A percentile compares a stretch with the other conserved stretches of the same genome.
Evolutionary conservation across 148 eudicot species (phyloP).

Genomic region (Cornus controversa): DNA sequence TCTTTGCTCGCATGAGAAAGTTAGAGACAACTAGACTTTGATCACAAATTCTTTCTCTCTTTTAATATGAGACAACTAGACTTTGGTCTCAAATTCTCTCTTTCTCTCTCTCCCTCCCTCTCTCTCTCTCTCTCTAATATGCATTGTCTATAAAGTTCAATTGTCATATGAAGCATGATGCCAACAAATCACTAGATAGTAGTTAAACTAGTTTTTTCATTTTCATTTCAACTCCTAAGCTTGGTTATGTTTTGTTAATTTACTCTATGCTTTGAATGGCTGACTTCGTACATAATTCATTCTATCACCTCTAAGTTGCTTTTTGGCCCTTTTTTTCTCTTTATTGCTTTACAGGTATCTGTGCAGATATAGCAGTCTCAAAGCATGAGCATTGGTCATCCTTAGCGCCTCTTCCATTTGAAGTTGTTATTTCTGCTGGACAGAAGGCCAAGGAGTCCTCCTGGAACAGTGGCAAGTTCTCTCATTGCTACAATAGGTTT

Average conservation of each 20-base stretch:
- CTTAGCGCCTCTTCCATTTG: conserved; percentile 95
- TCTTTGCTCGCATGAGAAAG: neutral
- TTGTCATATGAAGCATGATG: neutral
- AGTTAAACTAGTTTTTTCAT: neutral
- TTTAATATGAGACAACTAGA: no score
- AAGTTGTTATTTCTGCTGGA: conserved; percentile 94
- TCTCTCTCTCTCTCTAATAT: neutral
- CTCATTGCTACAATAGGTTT: conserved; percentile 9
- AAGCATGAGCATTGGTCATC: conserved; percentile 96
- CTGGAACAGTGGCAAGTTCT: conserved; percentile 52
- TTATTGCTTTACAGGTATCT: conserved; percentile 56
- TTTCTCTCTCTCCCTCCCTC: no score
- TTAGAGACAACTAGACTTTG: neutral
- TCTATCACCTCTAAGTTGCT: conserved; percentile 6
- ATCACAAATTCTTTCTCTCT: no score
- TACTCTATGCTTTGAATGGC: neutral
- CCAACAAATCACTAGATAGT: neutral
- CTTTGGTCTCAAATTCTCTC: no score
- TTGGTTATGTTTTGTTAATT: neutral
- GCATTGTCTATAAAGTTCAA: neutral
- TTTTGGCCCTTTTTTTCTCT: conserved; percentile 6
- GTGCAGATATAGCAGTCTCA: conserved; percentile 84
- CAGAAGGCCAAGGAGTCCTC: conserved; percentile 84
- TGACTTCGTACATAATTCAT: neutral
- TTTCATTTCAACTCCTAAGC: neutral